These are phyloP conservation scores for Anthostomella pinea DNA, from an alignment of 2,329 filamentous ascomycete genomes.

Conservation along the genomic window DNA sequence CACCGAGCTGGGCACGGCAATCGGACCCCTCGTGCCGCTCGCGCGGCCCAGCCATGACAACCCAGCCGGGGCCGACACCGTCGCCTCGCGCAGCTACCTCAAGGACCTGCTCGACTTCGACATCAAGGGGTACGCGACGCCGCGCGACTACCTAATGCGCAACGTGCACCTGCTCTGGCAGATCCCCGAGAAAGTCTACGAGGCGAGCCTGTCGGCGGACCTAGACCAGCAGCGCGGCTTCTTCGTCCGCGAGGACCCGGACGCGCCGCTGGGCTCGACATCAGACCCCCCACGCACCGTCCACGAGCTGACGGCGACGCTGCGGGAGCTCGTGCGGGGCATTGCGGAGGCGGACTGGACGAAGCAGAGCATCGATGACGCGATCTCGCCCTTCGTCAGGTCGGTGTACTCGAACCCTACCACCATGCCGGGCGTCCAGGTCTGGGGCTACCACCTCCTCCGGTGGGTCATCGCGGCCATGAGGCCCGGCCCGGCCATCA, in stretches of 20 bases:
- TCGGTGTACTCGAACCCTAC: slow-evolving; percentile 13
- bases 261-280: slow-evolving; percentile 4
- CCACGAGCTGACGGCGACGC: slow-evolving; percentile 12
- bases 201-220: slow-evolving; percentile 7
- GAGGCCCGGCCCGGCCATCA: slow-evolving; percentile 21
- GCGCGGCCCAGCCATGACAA: slow-evolving; percentile 1
- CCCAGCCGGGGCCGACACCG: neutral
- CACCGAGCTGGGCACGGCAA: slow-evolving; percentile 6
- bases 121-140: slow-evolving; percentile 10
- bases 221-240: slow-evolving; percentile 2
- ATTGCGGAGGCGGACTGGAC: slow-evolving; percentile 21
- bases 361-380: slow-evolving; percentile 13
- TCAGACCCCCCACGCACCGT: slow-evolving; percentile 6
- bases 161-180: slow-evolving; percentile 27
- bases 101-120: slow-evolving; percentile 19
- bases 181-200: slow-evolving; percentile 16
- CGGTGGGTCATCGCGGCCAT: slow-evolving; percentile 28
- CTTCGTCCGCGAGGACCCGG: slow-evolving; percentile 1
- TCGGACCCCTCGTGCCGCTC: slow-evolving; percentile 12
- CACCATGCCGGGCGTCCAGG: slow-evolving; percentile 4
- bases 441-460: slow-evolving; percentile 28
- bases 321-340: slow-evolving; percentile 13
- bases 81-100: slow-evolving; percentile 17
- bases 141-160: slow-evolving; percentile 19
- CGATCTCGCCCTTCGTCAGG: slow-evolving; percentile 19